Percentiles rank a stretch among this genome's conserved stretches.
Evolutionary conservation across 305 asterid species (phyloP).

Genomic region (Fraxinus nigra): DNA sequence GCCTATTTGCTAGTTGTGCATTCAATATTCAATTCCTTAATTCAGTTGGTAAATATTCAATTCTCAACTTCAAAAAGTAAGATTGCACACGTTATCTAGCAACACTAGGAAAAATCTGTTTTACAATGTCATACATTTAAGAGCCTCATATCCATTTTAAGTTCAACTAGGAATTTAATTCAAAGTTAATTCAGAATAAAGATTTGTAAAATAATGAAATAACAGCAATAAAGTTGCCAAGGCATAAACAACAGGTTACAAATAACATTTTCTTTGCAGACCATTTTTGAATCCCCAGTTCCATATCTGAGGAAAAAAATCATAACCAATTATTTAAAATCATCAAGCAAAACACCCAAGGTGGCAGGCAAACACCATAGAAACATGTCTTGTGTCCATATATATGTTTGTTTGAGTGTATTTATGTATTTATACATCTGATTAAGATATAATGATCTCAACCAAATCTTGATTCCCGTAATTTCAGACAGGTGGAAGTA

Average conservation of each 20-base stretch:
- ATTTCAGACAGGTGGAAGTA: constrained; percentile 16
- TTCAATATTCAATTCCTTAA: not conserved
- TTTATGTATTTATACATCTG: constrained; percentile 1
- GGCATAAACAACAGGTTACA: not conserved
- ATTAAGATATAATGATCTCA: constrained; percentile 12
- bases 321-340: not conserved
- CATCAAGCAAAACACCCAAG: not conserved
- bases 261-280: not conserved
- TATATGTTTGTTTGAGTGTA: not conserved
- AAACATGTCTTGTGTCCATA: not conserved
- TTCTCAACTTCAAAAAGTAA: not conserved
- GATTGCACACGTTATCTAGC: not conserved
- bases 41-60: not conserved
- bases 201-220: not conserved
- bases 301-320: not conserved
- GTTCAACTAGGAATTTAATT: not conserved
- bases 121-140: not conserved
- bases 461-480: not conserved
- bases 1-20: not conserved
- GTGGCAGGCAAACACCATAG: not conserved
- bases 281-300: not conserved
- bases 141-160: not conserved
- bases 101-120: not conserved
- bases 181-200: not conserved
- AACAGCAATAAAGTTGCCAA: not conserved